Conservation (phyloP, 1,284 basidiomycete genomes). For the Mycena citricolor region DNA sequence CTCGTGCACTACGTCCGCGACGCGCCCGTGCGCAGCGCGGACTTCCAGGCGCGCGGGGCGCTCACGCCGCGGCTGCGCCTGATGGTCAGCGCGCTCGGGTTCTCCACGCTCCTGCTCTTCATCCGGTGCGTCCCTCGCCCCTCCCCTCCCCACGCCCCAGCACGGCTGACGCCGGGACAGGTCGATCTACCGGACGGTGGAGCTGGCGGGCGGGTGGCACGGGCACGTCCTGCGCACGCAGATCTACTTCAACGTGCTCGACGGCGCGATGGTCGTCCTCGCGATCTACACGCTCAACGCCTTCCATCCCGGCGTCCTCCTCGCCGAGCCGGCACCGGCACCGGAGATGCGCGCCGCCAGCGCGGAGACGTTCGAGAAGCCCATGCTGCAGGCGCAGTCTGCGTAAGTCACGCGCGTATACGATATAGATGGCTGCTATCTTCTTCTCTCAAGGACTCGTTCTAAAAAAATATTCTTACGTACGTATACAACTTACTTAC, state of each 20-base stretch:
- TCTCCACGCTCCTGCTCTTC: constrained; percentile 1
- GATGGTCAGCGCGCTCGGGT: neutral
- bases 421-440: too few relatives aligned
- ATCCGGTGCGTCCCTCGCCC: constrained; percentile 4
- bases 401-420: too few relatives aligned
- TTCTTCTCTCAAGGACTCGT: too few relatives aligned
- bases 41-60: neutral
- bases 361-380: too few relatives aligned
- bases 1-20: neutral
- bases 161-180: neutral
- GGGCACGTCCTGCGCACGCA: constrained; percentile 26
- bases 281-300: constrained; percentile 57
- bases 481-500: too few relatives aligned
- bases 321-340: neutral
- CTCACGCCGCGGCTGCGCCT: neutral
- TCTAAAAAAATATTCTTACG: too few relatives aligned
- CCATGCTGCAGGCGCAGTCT: too few relatives aligned
- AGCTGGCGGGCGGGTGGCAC: constrained; percentile 1
- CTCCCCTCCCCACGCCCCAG: neutral
- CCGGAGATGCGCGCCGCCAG: too few relatives aligned
- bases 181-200: constrained; percentile 4
- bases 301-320: constrained; percentile 57
- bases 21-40: neutral
- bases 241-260: constrained; percentile 55
- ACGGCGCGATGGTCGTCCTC: constrained; percentile 59